Evolutionary conservation across 768 basidiomycete genomes (phyloP), one percentile per base, ranked within the genome.

Genomic region (Boletus huronensis): DNA sequence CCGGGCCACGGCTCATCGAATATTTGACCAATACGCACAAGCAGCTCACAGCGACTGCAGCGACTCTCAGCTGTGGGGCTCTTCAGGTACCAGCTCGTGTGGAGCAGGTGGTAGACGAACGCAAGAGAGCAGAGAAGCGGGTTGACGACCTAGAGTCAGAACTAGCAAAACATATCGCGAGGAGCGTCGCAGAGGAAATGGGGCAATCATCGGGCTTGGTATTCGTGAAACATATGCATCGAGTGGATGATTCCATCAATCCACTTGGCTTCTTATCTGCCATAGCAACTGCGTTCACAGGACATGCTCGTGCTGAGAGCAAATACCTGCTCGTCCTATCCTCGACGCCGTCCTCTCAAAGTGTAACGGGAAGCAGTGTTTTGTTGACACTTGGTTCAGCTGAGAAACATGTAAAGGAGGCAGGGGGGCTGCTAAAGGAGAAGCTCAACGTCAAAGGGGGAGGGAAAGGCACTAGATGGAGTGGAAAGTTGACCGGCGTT

Each of bases 381-480:
- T 75, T 89, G 23, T 67, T 90, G 32, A 70, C 88, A 13, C 65
- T 84, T 50, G 85, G 87, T 1, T 78, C 79, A 5, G 81, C 84
- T 28, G 84, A 84, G 35, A 74, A 79, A 48, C 72, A 70, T 10
- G 84, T 88, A 17, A 87, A 84, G 68, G 75, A 71, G 57, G 72
- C 70, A 2, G 86, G 87, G 3, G 83, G 83, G 3, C 73, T 66
- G 25, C 65, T 88, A 40, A 88, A 82, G 66, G 64, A 70, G 5
- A 82, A 78, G 58, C 72, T 87, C 28, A 74, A 75, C 9, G 75
- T 87, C 44, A 92, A 85, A 72, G 90, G 90, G 7, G 90, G 90
- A 11, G 88, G 90, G 5, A 90, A 87, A 63, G 89, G 87, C 2
- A 59, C 73, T 17, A 81, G 79, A 60, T 91, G 89, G 85, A 90